Conservation (phyloP, 1,139 yeast genomes). For the Suhomyces bokatorum region DNA sequence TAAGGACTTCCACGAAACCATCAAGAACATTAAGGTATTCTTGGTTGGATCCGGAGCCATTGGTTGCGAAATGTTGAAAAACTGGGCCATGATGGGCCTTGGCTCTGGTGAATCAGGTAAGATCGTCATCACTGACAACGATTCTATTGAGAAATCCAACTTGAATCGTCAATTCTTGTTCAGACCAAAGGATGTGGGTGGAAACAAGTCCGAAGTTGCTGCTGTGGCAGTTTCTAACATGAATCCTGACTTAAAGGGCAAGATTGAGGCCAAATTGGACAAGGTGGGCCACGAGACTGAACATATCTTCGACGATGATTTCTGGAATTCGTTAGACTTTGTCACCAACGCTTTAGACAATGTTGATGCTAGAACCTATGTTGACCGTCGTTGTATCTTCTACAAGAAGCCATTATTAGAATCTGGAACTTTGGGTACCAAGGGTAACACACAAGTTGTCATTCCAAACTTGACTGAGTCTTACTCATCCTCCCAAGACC, state of each 20-base stretch:
- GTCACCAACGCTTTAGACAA: constrained; percentile 97
- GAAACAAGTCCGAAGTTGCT: constrained; percentile 87
- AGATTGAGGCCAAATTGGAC: constrained; percentile 74
- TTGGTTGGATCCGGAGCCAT: constrained; percentile 98
- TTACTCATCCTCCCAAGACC: constrained; percentile 94
- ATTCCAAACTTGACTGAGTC: constrained; percentile 92
- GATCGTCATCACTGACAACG: constrained; percentile 87
- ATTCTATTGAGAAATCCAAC: constrained; percentile 91
- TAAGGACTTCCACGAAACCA: constrained; percentile 63
- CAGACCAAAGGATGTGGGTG: constrained; percentile 92
- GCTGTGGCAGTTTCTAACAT: constrained; percentile 77
- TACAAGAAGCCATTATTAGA: constrained; percentile 89
- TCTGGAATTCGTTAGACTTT: constrained; percentile 81
- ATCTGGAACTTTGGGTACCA: constrained; percentile 96
- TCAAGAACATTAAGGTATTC: constrained; percentile 79
- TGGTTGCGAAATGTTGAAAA: constrained; percentile 98
- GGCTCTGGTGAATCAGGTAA: constrained; percentile 90
- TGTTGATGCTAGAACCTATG: constrained; percentile 96
- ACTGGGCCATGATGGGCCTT: constrained; percentile 96
- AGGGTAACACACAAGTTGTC: constrained; percentile 96
- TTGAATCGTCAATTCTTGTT: constrained; percentile 94
- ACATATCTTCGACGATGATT: constrained; percentile 77
- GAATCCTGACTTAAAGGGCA: constrained; percentile 82
- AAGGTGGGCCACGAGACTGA: constrained; percentile 96
- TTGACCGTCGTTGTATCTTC: constrained; percentile 94